Evolutionary conservation across 768 basidiomycete genomes (phyloP), one percentile per base, ranked within the genome.

Genomic region (Calocybe cyanea): DNA sequence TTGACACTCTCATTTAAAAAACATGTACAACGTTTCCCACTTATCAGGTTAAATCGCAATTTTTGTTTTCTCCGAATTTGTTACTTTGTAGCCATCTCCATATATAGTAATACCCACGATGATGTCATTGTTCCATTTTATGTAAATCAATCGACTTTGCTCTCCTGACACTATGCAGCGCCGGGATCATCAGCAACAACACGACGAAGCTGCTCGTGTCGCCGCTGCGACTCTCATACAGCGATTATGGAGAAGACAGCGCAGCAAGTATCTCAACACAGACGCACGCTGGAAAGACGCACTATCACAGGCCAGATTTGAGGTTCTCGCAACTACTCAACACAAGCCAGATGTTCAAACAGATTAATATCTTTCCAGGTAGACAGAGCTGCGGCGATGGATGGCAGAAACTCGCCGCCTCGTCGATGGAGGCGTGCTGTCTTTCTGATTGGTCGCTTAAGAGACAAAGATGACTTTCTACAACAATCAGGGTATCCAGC

Each of bases 371-470:
- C 17, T 9, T 17, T 50, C 11, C 25, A 77, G 72, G 59, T 71
- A 15, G 67, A 66, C 32, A 60, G 75, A 41, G 51, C 63, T 15
- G 73, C 66, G 4, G 78, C 78, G 1, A 54, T 64, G 2, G 56
- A 69, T 13, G 77, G 73, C n/a, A 61, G 61, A 48, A 80, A 79
- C 47, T 63, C 69, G 3, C 66, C 71, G 3, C 60, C 59, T 17
- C 60, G 70, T 8, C 67, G 80, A 1, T 81, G 77, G 78, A 62
- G 63, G 38, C 67, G 79, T 6, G 73, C 70, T 0, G 66, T 60
- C 2, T 71, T 72, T 48, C 61, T 77, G 39, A 63, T 71, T 7
- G 54, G 60, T 2, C 55, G 66, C 21, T 59, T 81, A 24, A 63
- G 66, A 38, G 78, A 78, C 47, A 68, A 67, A 4, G 68, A 78